Conservation (phyloP, 2,329 filamentous ascomycete species). For the Botrytis fragariae region DNA sequence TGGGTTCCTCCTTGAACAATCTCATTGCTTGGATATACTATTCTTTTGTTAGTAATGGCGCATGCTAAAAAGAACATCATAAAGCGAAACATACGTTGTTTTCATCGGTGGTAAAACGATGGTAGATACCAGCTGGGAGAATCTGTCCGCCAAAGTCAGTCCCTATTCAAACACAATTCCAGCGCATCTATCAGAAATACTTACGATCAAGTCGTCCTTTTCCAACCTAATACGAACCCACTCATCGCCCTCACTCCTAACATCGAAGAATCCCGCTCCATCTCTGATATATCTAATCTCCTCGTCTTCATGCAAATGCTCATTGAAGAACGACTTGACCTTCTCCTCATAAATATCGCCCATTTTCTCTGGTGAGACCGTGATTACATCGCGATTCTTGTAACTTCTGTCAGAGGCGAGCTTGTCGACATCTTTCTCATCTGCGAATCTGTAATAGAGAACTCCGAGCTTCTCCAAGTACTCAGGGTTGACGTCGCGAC, state of each 20-base stretch:
- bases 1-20: slow-evolving; percentile 96
- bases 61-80: not conserved
- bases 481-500: slow-evolving; percentile 60
- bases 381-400: slow-evolving; percentile 93
- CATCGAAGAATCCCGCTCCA: slow-evolving; percentile 90
- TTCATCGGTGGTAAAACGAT: slow-evolving; percentile 92
- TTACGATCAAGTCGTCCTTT: slow-evolving; percentile 76
- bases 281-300: slow-evolving; percentile 94
- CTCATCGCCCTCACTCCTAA: slow-evolving; percentile 74
- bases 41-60: slow-evolving; percentile 4
- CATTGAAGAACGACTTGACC: slow-evolving; percentile 88
- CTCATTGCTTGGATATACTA: slow-evolving; percentile 96
- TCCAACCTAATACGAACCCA: slow-evolving; percentile 86
- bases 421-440: slow-evolving; percentile 65
- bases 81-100: slow-evolving; percentile 66
- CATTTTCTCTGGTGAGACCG: slow-evolving; percentile 81
- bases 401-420: slow-evolving; percentile 77
- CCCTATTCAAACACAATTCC: not conserved
- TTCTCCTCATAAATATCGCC: slow-evolving; percentile 87
- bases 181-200: slow-evolving; percentile 8
- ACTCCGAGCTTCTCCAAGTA: slow-evolving; percentile 77
- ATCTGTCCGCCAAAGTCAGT: slow-evolving; percentile 47
- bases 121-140: slow-evolving; percentile 91
- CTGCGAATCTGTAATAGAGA: slow-evolving; percentile 67
- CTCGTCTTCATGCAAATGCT: slow-evolving; percentile 97